Evolutionary conservation across 371 early-diverging fungal genomes (phyloP).

Genomic region (Apophysomyces elegans): DNA sequence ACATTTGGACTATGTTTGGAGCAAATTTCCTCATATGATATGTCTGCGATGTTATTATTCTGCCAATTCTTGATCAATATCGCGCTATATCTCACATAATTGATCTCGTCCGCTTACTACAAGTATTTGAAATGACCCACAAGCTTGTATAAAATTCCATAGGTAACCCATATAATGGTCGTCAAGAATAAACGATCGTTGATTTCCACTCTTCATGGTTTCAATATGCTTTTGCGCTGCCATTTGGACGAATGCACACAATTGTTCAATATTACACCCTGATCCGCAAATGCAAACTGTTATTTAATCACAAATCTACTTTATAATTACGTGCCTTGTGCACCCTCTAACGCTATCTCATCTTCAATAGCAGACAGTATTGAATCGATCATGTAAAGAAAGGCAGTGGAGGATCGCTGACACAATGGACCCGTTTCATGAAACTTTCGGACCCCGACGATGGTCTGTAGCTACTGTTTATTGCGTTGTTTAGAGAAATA

Average conservation of each 20-base stretch:
- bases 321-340: not conserved
- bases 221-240: not conserved
- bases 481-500: too few species aligned
- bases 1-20: not conserved
- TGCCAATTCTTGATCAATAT: not conserved
- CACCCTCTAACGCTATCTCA: not conserved
- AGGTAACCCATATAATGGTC: not conserved
- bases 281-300: not conserved
- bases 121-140: not conserved
- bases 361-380: not conserved
- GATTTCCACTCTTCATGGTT: not conserved
- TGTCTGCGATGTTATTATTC: not conserved
- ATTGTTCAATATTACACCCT: constrained; percentile 1
- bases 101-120: not conserved
- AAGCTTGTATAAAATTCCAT: not conserved
- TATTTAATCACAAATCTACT: not conserved
- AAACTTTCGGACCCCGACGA: too few species aligned
- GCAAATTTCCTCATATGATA: not conserved
- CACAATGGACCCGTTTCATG: too few species aligned
- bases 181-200: not conserved
- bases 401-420: not conserved
- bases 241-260: not conserved
- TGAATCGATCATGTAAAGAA: not conserved
- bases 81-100: not conserved
- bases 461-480: too few species aligned